Evolutionary conservation across 139 green algal genomes (phyloP).

Genomic region (Trebouxia sp.): DNA sequence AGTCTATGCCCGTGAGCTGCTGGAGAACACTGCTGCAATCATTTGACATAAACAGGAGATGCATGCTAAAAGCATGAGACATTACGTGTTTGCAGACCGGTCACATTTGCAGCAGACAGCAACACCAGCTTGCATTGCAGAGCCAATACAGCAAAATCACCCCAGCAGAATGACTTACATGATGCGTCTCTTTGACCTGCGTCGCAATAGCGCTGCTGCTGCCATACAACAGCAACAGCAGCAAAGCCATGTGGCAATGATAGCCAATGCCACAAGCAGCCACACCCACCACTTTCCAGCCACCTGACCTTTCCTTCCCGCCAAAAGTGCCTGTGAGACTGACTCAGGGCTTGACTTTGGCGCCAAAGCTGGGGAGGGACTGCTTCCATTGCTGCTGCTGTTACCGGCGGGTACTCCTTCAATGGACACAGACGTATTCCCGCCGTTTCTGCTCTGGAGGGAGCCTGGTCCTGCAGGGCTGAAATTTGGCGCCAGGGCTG

Average conservation of each 20-base stretch:
- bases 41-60: too few species aligned
- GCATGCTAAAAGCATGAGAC: too few species aligned
- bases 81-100: too few species aligned
- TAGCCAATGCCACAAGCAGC: slow-evolving; percentile 17
- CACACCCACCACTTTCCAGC: background rate
- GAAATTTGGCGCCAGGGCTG: background rate
- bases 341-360: background rate
- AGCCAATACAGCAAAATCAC: too few species aligned
- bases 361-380: background rate
- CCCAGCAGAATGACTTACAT: background rate
- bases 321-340: background rate
- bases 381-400: slow-evolving; percentile 2
- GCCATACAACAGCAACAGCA: slow-evolving; percentile 18
- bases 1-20: too few species aligned
- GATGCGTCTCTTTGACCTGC: background rate
- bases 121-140: too few species aligned
- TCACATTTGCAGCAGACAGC: too few species aligned
- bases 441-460: background rate
- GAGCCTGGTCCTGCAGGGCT: background rate
- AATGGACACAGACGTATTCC: slow-evolving; percentile 8
- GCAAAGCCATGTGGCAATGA: slow-evolving; percentile 3
- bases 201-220: background rate
- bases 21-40: too few species aligned
- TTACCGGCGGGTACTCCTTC: background rate
- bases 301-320: background rate